phyloP scores from a whole-genome alignment of 768 basidiomycete species.

The Boletus subparvulus region DNA sequence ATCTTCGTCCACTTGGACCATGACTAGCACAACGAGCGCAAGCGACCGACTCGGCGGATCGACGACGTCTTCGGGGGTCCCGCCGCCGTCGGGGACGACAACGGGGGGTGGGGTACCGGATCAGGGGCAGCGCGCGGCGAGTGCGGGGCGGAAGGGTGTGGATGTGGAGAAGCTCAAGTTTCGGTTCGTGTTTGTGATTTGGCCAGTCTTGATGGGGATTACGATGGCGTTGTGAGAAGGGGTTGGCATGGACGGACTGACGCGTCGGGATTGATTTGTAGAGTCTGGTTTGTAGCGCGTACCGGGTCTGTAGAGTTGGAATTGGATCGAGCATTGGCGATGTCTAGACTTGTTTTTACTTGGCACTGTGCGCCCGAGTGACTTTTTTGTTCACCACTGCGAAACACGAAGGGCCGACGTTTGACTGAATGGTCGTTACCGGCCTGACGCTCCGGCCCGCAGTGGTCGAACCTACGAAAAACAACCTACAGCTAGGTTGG shows the following conservation, averaged over 20 bases:
- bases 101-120: not conserved
- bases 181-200: constrained; percentile 49
- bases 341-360: too few species aligned
- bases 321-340: too few species aligned
- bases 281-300: not conserved
- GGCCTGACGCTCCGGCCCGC: too few species aligned
- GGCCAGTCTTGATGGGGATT: constrained; percentile 57
- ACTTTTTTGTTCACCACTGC: too few species aligned
- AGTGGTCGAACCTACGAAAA: too few species aligned
- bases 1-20: constrained; percentile 4
- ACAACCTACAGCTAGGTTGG: too few species aligned
- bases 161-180: constrained; percentile 43
- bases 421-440: too few species aligned
- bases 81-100: constrained; percentile 11
- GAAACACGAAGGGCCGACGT: too few species aligned
- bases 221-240: constrained; percentile 49
- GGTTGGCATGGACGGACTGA: too few species aligned
- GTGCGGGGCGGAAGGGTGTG: constrained; percentile 22
- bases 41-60: constrained; percentile 3
- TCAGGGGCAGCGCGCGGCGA: constrained; percentile 13
- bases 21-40: not conserved
- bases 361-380: too few species aligned
- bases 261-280: not conserved
- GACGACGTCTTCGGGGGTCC: constrained; percentile 1
- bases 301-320: too few species aligned